Conservation (phyloP, 768 basidiomycete species). For the Podaxis sp. region DNA sequence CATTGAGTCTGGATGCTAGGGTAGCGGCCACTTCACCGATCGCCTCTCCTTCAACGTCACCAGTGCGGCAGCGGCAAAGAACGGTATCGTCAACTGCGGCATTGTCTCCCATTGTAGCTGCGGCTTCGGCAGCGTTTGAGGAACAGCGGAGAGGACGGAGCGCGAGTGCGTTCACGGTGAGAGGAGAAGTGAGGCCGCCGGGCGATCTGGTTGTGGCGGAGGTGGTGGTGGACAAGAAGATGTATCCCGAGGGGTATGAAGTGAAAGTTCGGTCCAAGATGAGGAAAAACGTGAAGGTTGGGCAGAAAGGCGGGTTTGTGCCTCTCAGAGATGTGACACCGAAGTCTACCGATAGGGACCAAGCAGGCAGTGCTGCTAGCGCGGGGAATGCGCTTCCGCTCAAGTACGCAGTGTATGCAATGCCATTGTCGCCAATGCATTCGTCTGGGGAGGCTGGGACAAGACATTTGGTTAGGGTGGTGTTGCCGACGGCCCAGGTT, state of each 20-base stretch:
- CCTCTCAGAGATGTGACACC: slow-evolving; percentile 16
- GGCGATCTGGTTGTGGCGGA: slow-evolving; percentile 78
- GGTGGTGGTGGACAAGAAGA: slow-evolving; percentile 75
- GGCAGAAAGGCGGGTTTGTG: slow-evolving; percentile 19
- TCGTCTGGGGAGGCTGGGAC: slow-evolving; percentile 60
- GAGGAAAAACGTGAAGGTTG: slow-evolving; percentile 29
- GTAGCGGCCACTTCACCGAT: neutral
- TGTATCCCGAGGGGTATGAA: slow-evolving; percentile 76
- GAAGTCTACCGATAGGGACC: slow-evolving; percentile 12
- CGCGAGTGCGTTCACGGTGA: slow-evolving; percentile 57
- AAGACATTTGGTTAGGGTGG: slow-evolving; percentile 76
- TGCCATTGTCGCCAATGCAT: slow-evolving; percentile 81
- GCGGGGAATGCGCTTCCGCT: slow-evolving; percentile 46
- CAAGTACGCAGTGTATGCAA: slow-evolving; percentile 60
- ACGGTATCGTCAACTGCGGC: slow-evolving; percentile 15
- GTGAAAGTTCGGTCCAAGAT: slow-evolving; percentile 45
- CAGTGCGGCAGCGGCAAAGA: slow-evolving; percentile 4
- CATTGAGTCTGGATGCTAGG: neutral
- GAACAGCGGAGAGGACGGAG: slow-evolving; percentile 32
- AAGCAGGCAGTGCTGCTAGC: slow-evolving; percentile 20
- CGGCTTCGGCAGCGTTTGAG: slow-evolving; percentile 10
- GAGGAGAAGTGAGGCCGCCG: slow-evolving; percentile 57
- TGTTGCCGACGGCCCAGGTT: slow-evolving; percentile 81
- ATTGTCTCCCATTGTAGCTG: slow-evolving; percentile 2
- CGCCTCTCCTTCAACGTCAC: neutral